phyloP scores from a whole-genome alignment of 306 rosid genomes.

The Ziziphus jujuba region DNA sequence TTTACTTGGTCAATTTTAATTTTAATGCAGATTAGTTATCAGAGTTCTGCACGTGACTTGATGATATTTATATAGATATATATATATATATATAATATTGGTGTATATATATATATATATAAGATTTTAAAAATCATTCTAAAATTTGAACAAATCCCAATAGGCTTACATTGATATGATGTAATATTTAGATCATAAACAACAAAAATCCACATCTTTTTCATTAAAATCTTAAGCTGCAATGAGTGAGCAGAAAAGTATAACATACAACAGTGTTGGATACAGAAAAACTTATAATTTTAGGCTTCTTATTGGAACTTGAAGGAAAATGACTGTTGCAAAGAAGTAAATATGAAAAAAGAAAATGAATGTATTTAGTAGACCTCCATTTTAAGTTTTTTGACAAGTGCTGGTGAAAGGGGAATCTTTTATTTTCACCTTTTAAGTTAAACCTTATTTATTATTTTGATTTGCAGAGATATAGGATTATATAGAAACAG shows the following conservation, averaged over 20 bases:
- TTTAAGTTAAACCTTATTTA: constrained; percentile 39
- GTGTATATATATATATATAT: too few species aligned
- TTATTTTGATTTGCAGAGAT: constrained; percentile 39
- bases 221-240: background rate
- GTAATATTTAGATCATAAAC: constrained; percentile 51
- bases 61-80: constrained; percentile 6
- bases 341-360: constrained; percentile 32
- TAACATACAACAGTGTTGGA: constrained; percentile 1
- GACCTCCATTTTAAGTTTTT: constrained; percentile 50
- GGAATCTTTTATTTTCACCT: constrained; percentile 63
- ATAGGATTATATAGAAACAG: constrained; percentile 46
- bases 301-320: constrained; percentile 42
- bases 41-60: constrained; percentile 48
- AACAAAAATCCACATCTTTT: background rate
- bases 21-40: constrained; percentile 32
- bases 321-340: constrained; percentile 62
- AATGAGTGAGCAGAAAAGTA: constrained; percentile 4
- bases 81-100: too few species aligned
- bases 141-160: constrained; percentile 48
- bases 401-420: constrained; percentile 40
- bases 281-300: constrained; percentile 32
- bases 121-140: constrained; percentile 29
- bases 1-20: constrained; percentile 33
- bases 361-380: constrained; percentile 37
- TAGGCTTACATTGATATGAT: constrained; percentile 49